Percentiles rank a stretch among this genome's conserved stretches.
Conservation (phyloP, 805 yeast genomes). For the Metschnikowia chrysomelidarum region DNA sequence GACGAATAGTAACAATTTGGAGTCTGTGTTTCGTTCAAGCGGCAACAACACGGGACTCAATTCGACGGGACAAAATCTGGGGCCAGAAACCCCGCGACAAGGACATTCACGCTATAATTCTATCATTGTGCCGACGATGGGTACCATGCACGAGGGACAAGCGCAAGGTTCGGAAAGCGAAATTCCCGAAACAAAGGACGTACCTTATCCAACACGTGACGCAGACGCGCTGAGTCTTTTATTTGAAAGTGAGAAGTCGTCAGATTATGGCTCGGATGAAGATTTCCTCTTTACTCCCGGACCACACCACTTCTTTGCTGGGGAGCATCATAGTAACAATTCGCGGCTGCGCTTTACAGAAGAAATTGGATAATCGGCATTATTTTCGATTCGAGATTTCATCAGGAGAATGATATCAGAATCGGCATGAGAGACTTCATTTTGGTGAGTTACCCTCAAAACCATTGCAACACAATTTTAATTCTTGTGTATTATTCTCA, state of each 20-base stretch:
- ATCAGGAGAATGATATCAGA: too few relatives aligned
- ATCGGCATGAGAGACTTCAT: too few relatives aligned
- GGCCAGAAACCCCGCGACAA: constrained; percentile 8
- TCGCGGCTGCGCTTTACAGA: constrained; percentile 22
- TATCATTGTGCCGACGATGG: constrained; percentile 7
- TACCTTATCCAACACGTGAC: constrained; percentile 12
- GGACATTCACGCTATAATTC: constrained; percentile 19
- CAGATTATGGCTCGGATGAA: constrained; percentile 16
- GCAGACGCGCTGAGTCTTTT: constrained; percentile 5
- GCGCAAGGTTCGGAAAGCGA: not conserved
- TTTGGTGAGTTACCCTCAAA: too few relatives aligned
- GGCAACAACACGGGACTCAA: constrained; percentile 12
- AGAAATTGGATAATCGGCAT: constrained; percentile 7
- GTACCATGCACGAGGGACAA: constrained; percentile 12
- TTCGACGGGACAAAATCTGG: constrained; percentile 15
- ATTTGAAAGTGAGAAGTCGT: constrained; percentile 11
- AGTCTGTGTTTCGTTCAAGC: constrained; percentile 31
- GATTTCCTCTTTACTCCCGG: constrained; percentile 11
- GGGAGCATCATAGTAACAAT: constrained; percentile 17
- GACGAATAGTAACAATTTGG: constrained; percentile 41
- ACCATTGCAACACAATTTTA: too few relatives aligned
- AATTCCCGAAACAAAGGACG: not conserved
- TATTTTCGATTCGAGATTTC: not conserved
- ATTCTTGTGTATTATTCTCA: too few relatives aligned
- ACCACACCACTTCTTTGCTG: constrained; percentile 12